Percentiles rank a stretch among this genome's conserved stretches.
These are phyloP conservation scores for Lichenothelia convexa DNA, from an alignment of 495 filamentous ascomycete species.

Conservation along the genomic window DNA sequence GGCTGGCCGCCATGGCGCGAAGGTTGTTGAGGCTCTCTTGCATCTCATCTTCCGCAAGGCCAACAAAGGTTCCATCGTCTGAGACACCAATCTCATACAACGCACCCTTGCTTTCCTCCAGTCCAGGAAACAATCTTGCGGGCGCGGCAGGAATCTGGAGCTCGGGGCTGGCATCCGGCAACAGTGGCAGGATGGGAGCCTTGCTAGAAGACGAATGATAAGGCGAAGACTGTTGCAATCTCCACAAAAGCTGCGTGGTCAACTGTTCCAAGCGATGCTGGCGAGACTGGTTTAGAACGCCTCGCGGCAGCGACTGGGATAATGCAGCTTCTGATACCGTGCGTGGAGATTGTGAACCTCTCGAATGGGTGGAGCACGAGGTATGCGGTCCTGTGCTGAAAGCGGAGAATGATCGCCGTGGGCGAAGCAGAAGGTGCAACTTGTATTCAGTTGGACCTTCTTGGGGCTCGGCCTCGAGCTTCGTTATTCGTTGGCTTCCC, in stretches of 20 bases:
- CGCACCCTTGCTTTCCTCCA: conserved; percentile 84
- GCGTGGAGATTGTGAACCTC: conserved; percentile 3
- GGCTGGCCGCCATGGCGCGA: conserved; percentile 71
- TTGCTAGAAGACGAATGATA: conserved; percentile 62
- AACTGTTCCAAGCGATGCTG: conserved; percentile 76
- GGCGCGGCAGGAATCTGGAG: conserved; percentile 37
- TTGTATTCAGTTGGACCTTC: conserved; percentile 94
- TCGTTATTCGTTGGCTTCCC: no score
- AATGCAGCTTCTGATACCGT: not conserved
- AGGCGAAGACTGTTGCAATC: conserved; percentile 83
- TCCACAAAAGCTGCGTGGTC: conserved; percentile 89
- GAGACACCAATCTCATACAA: conserved; percentile 93
- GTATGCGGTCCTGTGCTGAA: conserved; percentile 42
- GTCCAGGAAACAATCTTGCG: conserved; percentile 50
- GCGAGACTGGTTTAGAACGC: conserved; percentile 39
- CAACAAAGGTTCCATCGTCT: conserved; percentile 83
- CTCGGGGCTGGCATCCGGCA: conserved; percentile 43
- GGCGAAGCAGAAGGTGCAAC: conserved; percentile 71
- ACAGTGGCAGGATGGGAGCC: conserved; percentile 49
- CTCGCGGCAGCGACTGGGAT: conserved; percentile 12
- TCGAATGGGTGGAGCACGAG: conserved; percentile 41
- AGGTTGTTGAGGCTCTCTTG: conserved; percentile 74
- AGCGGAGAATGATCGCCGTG: conserved; percentile 51
- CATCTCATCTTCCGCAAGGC: conserved; percentile 77
- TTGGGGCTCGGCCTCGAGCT: conserved; percentile 72